phyloP scores from a whole-genome alignment of 2,329 filamentous ascomycete genomes.

The Didymella sp. region DNA sequence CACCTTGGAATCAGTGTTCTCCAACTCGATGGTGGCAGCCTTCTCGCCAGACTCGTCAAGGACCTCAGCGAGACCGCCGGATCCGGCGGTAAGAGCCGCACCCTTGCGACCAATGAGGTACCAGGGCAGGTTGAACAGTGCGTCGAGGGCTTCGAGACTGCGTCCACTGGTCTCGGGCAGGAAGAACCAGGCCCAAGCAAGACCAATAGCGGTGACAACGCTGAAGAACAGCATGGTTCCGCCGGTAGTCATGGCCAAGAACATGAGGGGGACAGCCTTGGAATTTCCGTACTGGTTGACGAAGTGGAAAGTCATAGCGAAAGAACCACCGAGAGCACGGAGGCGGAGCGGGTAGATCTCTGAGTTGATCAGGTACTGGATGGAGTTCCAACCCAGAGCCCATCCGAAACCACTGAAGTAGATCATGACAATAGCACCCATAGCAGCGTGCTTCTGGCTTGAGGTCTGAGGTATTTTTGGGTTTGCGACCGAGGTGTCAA shows the following conservation, averaged over 20 bases:
- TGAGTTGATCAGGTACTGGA: constrained; percentile 80
- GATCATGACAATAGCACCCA: constrained; percentile 72
- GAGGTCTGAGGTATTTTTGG: constrained; percentile 58
- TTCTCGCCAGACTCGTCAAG: constrained; percentile 46
- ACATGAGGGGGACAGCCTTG: constrained; percentile 75
- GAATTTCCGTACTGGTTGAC: constrained; percentile 80
- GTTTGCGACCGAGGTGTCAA: constrained; percentile 64
- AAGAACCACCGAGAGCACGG: constrained; percentile 71
- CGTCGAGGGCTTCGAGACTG: constrained; percentile 72
- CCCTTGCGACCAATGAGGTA: constrained; percentile 69
- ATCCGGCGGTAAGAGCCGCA: constrained; percentile 42
- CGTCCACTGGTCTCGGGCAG: constrained; percentile 75
- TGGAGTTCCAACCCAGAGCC: constrained; percentile 68
- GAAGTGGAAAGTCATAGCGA: constrained; percentile 81
- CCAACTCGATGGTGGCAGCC: constrained; percentile 38
- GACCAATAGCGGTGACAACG: constrained; percentile 70
- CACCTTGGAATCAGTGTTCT: constrained; percentile 23
- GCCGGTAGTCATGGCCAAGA: constrained; percentile 64
- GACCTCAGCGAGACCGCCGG: constrained; percentile 43
- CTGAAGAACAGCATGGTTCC: constrained; percentile 83
- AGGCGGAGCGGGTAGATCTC: constrained; percentile 80
- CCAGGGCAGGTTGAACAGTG: constrained; percentile 75
- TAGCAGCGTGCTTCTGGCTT: constrained; percentile 63
- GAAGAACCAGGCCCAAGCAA: constrained; percentile 73
- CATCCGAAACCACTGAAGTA: constrained; percentile 55